Base-by-base conservation (phyloP, 1,139 yeast species). In the Nakaseomyces glabratus region DNA sequence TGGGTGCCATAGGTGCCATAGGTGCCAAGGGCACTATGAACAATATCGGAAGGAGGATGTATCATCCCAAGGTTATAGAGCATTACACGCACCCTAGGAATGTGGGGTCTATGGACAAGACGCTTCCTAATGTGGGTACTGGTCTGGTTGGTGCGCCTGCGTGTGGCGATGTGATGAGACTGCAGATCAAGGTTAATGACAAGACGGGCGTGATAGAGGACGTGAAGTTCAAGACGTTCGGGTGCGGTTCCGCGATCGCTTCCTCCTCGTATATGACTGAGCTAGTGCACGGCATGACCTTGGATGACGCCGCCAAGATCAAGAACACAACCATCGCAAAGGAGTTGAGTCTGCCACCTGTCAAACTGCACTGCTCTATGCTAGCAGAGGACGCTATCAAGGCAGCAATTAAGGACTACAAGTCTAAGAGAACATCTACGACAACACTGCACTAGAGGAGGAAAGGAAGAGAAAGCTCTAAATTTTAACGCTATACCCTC, bases 61-160 rank as follows among this genome's bases (percentile, higher is more conserved):
- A 81, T 51, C 93, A 82, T 49, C 82, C 80, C 39, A 80, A 79
- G 55, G 78, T 72, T 31, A 79, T 90, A 49, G 98, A 90, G 59
- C 98, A 90, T 61, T 90, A 90, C 63, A 78, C 84, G 55, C 88
- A 88, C 65, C 98, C 98, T 41, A 74, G 98, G 61, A 90, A 90
- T 57, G 98, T 90, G 29, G 98, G 98, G 13, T 73, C 95, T 6
- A 64, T 90, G 61, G 85, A 86, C 62, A 86, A 88, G 63, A 70
- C 69, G 43, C 73, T 76, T 42, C 53, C 62, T 16, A 73, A 77
- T 47, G 97, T 90, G n/a, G 98, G 98, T 30, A 90, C 98, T 2
- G 98, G 98, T 1, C 71, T 90, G 30, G 98, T 90, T 13, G 90
- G 98, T 36, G 98, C 98, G 0, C 98, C 98, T 38, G 98, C 98